phyloP scores from a whole-genome alignment of 495 filamentous ascomycete species.

The Penicillium cosmopolitanum region DNA sequence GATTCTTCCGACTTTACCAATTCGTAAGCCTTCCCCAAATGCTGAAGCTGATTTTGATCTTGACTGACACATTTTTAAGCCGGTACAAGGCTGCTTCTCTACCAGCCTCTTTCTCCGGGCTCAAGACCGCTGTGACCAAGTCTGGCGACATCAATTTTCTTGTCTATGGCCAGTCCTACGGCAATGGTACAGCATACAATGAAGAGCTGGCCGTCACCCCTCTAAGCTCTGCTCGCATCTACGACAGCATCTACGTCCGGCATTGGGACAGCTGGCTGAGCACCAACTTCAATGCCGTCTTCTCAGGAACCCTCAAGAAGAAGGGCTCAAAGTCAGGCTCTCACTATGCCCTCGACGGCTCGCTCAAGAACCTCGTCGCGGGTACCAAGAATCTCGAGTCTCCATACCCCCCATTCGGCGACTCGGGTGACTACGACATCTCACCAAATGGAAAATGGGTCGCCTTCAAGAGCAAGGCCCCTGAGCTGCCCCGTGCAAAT shows the following conservation, averaged over 20 bases:
- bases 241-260: slow-evolving; percentile 70
- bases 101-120: slow-evolving; percentile 62
- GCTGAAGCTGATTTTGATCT: not conserved
- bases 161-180: slow-evolving; percentile 61
- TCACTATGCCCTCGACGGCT: slow-evolving; percentile 19
- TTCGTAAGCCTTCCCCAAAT: slow-evolving; percentile 17
- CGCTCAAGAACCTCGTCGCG: slow-evolving; percentile 46
- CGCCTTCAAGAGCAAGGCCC: slow-evolving; percentile 48
- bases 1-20: slow-evolving; percentile 32
- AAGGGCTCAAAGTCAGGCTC: slow-evolving; percentile 5
- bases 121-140: slow-evolving; percentile 62
- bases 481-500: slow-evolving; percentile 43
- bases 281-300: slow-evolving; percentile 49
- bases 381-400: slow-evolving; percentile 49
- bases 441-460: slow-evolving; percentile 45
- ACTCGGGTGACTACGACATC: slow-evolving; percentile 45
- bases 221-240: slow-evolving; percentile 64
- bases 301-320: slow-evolving; percentile 42
- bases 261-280: slow-evolving; percentile 77
- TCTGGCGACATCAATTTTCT: slow-evolving; percentile 62
- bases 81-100: slow-evolving; percentile 62
- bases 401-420: slow-evolving; percentile 48
- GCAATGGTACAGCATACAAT: slow-evolving; percentile 66
- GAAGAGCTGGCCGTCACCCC: slow-evolving; percentile 57
- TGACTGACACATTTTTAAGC: slow-evolving; percentile 10